Evolutionary conservation across 1,284 basidiomycete genomes (phyloP).

Genomic region (Tausonia pullulans): DNA sequence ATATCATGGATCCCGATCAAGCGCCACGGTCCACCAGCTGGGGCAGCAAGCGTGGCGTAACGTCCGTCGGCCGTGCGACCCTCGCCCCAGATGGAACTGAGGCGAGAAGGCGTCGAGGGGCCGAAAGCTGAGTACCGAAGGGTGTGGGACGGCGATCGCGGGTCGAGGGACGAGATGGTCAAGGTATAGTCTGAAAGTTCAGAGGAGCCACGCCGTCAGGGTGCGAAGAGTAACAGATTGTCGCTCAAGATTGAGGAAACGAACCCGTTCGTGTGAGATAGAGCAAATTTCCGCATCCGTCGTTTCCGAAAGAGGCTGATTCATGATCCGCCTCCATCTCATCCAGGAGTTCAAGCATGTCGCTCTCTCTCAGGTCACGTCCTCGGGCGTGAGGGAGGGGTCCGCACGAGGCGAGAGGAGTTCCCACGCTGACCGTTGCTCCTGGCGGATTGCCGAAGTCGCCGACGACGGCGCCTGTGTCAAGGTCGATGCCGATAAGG

Average conservation of each 20-base stretch:
- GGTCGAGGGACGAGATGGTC: background rate
- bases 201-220: background rate
- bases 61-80: background rate
- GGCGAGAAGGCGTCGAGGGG: background rate
- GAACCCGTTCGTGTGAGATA: constrained; percentile 15
- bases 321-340: constrained; percentile 2
- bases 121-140: constrained; percentile 9
- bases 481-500: constrained; percentile 8
- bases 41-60: constrained; percentile 1
- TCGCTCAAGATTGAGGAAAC: background rate
- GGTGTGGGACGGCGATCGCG: background rate
- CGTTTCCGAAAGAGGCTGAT: too few relatives aligned
- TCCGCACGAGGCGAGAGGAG: too few relatives aligned
- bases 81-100: constrained; percentile 2
- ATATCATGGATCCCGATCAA: too few relatives aligned
- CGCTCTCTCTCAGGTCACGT: background rate
- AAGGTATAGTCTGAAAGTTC: constrained; percentile 5
- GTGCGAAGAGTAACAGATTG: background rate
- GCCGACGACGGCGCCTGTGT: constrained; percentile 4
- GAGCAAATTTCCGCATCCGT: background rate
- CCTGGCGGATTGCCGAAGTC: background rate
- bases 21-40: background rate
- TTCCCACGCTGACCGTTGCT: background rate
- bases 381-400: background rate
- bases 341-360: constrained; percentile 9